Evolutionary conservation across 768 basidiomycete genomes (phyloP).

Genomic region (Russula emetica): DNA sequence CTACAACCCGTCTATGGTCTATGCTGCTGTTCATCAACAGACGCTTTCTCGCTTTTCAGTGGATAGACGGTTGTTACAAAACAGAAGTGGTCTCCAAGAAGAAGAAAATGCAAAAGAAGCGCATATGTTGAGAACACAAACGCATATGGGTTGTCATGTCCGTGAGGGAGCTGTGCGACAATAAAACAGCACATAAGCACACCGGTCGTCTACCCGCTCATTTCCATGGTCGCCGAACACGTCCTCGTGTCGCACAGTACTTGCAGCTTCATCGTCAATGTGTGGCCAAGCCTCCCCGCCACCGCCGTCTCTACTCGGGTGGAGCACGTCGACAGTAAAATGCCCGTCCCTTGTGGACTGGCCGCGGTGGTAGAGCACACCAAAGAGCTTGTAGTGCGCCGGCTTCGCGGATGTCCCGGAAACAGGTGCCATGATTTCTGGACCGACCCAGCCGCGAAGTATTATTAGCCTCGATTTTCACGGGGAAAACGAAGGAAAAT

Average conservation of each 20-base stretch:
- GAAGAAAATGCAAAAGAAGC: not conserved
- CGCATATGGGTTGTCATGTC: no score
- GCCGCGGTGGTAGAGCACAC: not conserved
- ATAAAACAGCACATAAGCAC: slow-evolving; percentile 39
- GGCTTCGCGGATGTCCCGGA: not conserved
- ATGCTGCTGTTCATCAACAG: no score
- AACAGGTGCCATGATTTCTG: slow-evolving; percentile 17
- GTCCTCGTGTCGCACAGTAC: slow-evolving; percentile 65
- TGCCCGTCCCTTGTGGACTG: not conserved
- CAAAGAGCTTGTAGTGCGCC: not conserved
- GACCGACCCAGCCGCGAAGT: not conserved
- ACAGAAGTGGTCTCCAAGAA: no score
- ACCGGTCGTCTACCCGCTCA: slow-evolving; percentile 53
- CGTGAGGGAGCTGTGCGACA: not conserved
- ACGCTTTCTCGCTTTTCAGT: not conserved
- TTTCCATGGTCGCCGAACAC: slow-evolving; percentile 51
- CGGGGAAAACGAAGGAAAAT: not conserved
- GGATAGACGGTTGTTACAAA: not conserved
- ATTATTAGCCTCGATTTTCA: not conserved
- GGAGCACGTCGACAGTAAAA: slow-evolving; percentile 49
- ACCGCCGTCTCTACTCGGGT: slow-evolving; percentile 58
- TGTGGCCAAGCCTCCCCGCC: not conserved
- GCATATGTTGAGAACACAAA: no score
- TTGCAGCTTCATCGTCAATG: slow-evolving; percentile 88
- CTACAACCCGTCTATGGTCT: no score